These are phyloP conservation scores for Meredithiella fracta DNA, from an alignment of 2,329 filamentous ascomycete species.

Conservation along the genomic window DNA sequence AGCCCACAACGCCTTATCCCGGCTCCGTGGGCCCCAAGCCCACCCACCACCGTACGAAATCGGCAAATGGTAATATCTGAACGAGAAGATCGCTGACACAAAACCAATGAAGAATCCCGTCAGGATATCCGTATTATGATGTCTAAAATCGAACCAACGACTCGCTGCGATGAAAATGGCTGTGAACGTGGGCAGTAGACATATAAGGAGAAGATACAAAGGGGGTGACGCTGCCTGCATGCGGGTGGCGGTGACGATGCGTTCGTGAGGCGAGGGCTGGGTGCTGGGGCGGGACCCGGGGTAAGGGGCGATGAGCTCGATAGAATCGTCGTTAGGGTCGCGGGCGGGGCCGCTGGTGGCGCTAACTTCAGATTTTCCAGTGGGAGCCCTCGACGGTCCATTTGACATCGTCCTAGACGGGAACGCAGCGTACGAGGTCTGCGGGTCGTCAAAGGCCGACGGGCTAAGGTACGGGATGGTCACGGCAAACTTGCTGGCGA, in stretches of 20 bases:
- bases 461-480: slow-evolving; percentile 52
- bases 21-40: slow-evolving; percentile 69
- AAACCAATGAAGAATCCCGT: slow-evolving; percentile 70
- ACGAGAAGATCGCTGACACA: slow-evolving; percentile 53
- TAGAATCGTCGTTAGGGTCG: slow-evolving; percentile 32
- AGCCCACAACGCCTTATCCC: slow-evolving; percentile 60
- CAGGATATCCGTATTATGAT: slow-evolving; percentile 84
- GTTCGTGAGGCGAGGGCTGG: slow-evolving; percentile 27
- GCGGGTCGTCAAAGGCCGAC: slow-evolving; percentile 24
- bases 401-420: slow-evolving; percentile 44
- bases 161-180: slow-evolving; percentile 73
- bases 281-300: slow-evolving; percentile 29
- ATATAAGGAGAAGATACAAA: slow-evolving; percentile 55
- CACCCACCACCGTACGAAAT: slow-evolving; percentile 58
- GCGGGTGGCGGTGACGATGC: slow-evolving; percentile 37
- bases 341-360: slow-evolving; percentile 14
- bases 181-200: slow-evolving; percentile 53
- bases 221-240: slow-evolving; percentile 69
- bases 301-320: slow-evolving; percentile 47
- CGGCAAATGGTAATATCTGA: slow-evolving; percentile 58
- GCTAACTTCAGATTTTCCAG: slow-evolving; percentile 25
- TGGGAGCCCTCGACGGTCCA: neutral
- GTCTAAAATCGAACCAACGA: slow-evolving; percentile 74
- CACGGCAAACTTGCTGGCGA: slow-evolving; percentile 67
- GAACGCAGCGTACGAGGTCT: slow-evolving; percentile 46